These are phyloP conservation scores for Pezicula neosporulosa DNA, from an alignment of 2,329 filamentous ascomycete genomes.

Conservation along the genomic window DNA sequence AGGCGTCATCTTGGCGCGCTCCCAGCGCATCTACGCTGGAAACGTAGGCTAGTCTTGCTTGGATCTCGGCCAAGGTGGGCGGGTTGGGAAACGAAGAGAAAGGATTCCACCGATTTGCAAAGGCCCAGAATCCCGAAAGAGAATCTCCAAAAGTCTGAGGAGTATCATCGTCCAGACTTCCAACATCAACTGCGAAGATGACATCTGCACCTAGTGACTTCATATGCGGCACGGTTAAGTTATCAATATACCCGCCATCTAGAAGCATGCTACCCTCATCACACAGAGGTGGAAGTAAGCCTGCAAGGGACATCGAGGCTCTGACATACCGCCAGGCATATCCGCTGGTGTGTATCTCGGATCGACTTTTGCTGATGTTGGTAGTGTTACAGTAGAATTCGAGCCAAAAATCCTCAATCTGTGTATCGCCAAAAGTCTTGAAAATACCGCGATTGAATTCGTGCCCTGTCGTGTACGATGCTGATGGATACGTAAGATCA, in stretches of 20 bases:
- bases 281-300: conserved; percentile 86
- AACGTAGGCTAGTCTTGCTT: conserved; percentile 91
- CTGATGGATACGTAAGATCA: conserved; percentile 92
- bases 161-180: conserved; percentile 84
- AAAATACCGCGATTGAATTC: conserved; percentile 99
- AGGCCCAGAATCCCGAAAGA: conserved; percentile 91
- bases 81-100: conserved; percentile 87
- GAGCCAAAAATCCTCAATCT: conserved; percentile 99
- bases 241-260: conserved; percentile 96
- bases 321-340: conserved; percentile 98
- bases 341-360: conserved; percentile 90
- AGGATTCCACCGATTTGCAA: conserved; percentile 95
- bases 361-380: conserved; percentile 91
- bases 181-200: conserved; percentile 95
- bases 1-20: conserved; percentile 84
- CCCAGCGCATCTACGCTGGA: conserved; percentile 91
- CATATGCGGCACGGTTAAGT: conserved; percentile 96
- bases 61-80: conserved; percentile 92
- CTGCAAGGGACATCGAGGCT: conserved; percentile 94
- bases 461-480: conserved; percentile 95
- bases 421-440: conserved; percentile 94
- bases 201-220: conserved; percentile 88
- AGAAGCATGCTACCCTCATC: conserved; percentile 96
- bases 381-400: conserved; percentile 99
- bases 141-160: conserved; percentile 94